Percentiles rank a stretch among this genome's conserved stretches.
Evolutionary conservation across 1,284 basidiomycete species (phyloP).

Genomic region (Malassezia sympodialis): DNA sequence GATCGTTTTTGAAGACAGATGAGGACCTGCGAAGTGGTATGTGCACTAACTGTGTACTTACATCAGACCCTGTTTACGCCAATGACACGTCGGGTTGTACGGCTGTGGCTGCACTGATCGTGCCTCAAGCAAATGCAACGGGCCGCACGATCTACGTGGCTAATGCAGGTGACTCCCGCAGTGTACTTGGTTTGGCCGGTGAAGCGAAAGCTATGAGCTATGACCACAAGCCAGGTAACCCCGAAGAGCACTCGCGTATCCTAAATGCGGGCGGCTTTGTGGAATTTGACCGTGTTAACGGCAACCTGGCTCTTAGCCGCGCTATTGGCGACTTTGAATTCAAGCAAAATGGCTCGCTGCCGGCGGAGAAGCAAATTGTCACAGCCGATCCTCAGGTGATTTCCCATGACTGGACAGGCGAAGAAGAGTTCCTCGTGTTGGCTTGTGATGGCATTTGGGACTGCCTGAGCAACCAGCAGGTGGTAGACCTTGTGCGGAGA

Average conservation of each 20-base stretch:
- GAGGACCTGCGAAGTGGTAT: slow-evolving; percentile 78
- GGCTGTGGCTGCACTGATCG: slow-evolving; percentile 64
- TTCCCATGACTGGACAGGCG: slow-evolving; percentile 62
- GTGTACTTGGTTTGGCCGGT: slow-evolving; percentile 77
- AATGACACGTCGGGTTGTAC: slow-evolving; percentile 94
- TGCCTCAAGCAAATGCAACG: slow-evolving; percentile 17
- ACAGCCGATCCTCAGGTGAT: slow-evolving; percentile 88
- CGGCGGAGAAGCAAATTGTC: slow-evolving; percentile 84
- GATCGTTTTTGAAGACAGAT: slow-evolving; percentile 84
- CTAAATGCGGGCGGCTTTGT: slow-evolving; percentile 89
- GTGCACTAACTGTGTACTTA: background rate
- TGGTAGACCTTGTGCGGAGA: slow-evolving; percentile 76
- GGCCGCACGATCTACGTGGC: slow-evolving; percentile 52
- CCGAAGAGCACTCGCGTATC: slow-evolving; percentile 78
- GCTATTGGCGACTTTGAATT: slow-evolving; percentile 98
- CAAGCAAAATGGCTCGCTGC: slow-evolving; percentile 77
- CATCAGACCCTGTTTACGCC: slow-evolving; percentile 67
- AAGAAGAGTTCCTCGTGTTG: slow-evolving; percentile 91
- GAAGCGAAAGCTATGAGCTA: slow-evolving; percentile 76
- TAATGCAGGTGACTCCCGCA: slow-evolving; percentile 92
- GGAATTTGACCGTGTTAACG: slow-evolving; percentile 93
- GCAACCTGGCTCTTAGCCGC: slow-evolving; percentile 87
- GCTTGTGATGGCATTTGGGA: slow-evolving; percentile 99
- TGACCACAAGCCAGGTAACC: slow-evolving; percentile 88
- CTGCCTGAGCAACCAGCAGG: slow-evolving; percentile 84